Base-by-base conservation (phyloP, 257 asterid genomes). In the Euphrasia confusa region DNA sequence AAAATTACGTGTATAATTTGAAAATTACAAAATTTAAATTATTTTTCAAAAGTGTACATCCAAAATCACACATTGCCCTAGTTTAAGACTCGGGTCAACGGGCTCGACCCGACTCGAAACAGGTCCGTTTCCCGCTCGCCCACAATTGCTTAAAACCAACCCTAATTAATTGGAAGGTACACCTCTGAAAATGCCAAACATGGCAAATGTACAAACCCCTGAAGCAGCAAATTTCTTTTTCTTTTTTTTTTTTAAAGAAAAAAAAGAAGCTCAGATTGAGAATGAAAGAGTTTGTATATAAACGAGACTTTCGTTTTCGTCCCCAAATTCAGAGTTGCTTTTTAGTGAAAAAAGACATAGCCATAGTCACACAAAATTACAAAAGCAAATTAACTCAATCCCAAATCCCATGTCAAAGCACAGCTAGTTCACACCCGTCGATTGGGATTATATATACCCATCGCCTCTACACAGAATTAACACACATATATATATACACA, bases 201-300 rank as follows among this genome's bases (percentile, higher is more conserved):
- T 59, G 48, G 48, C 58, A 30, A 63, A 63, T 30, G 49, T 49
- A 63, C 47, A 47, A 28, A 28, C 26, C 35, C 58, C 35, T 5
- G 50, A 49, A 14, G 10, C 26, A 49, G 17, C 15, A 11, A 15
- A 15, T 50, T 30, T 12, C 28, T 28, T 27, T 45, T 32, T 30
- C 28, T 26, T 32, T 30, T 30, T 30, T n/a, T n/a, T 3, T 3
- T 1, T 3, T 30, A 30, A 30, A 30, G 5, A 30, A 30, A 28
- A 28, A 28, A 28, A 2, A 28, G n/a, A 28, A 2, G 5, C 15
- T 32, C 11, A 61, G 13, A 17, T 10, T 6, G 42, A 27, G 56
- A 44, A 61, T 45, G 28, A 27, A 42, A 18, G 21, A 24, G 50
- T 53, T 21, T 21, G 24, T 21, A 35, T 64, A 52, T 52, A 50